Evolutionary conservation across 805 yeast genomes (phyloP).

Genomic region (Nakazawaea ernobii): DNA sequence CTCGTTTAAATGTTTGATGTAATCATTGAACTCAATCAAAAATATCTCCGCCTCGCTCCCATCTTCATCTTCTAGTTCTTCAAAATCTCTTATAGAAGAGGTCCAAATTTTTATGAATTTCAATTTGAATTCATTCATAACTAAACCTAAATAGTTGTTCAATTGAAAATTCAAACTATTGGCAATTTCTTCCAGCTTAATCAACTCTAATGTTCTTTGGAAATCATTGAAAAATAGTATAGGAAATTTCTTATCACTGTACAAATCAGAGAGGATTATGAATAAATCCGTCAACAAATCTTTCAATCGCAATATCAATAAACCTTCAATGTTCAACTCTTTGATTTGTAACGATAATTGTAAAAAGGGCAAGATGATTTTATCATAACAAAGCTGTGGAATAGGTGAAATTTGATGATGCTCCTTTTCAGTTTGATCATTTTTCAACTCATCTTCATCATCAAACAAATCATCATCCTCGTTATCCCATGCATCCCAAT

Average conservation of each 20-base stretch:
- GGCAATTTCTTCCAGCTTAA: slow-evolving; percentile 6
- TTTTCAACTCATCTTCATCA: not conserved
- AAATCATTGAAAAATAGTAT: slow-evolving; percentile 27
- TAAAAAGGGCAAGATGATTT: slow-evolving; percentile 15
- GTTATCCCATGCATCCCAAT: slow-evolving; percentile 22
- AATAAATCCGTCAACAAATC: slow-evolving; percentile 20
- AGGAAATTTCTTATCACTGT: slow-evolving; percentile 17
- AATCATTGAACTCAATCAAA: slow-evolving; percentile 2
- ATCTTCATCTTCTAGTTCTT: not conserved
- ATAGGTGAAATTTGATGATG: slow-evolving; percentile 10
- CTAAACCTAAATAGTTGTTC: slow-evolving; percentile 6
- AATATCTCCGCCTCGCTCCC: slow-evolving; percentile 4
- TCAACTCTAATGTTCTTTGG: slow-evolving; percentile 18
- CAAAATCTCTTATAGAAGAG: slow-evolving; percentile 1
- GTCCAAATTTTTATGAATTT: slow-evolving; percentile 6
- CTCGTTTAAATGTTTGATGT: not conserved
- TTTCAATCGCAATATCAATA: slow-evolving; percentile 22
- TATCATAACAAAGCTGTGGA: slow-evolving; percentile 13
- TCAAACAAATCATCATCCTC: slow-evolving; percentile 21
- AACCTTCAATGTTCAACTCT: slow-evolving; percentile 16
- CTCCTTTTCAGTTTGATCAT: slow-evolving; percentile 7
- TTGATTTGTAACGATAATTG: slow-evolving; percentile 9
- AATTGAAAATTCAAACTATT: slow-evolving; percentile 3
- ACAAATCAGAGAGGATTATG: slow-evolving; percentile 16
- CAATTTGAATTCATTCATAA: slow-evolving; percentile 6